Evolutionary conservation across 202 grass and related monocot species (phyloP).

Genomic region (Brachypodium distachyon): DNA sequence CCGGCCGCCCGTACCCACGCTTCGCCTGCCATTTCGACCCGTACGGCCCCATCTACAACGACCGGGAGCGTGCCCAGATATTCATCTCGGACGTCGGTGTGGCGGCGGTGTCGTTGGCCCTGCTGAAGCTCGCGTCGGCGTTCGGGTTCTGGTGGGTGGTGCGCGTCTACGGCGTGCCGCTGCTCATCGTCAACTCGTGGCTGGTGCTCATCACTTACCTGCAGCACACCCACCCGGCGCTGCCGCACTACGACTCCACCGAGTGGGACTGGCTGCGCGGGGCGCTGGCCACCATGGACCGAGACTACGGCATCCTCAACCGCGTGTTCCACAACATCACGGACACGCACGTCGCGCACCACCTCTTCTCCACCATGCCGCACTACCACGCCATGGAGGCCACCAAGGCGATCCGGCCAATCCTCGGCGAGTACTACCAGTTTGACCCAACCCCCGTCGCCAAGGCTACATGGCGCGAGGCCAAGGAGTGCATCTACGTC

Average conservation of each 20-base stretch:
- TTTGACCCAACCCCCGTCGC: slow-evolving; percentile 61
- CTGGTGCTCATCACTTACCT: slow-evolving; percentile 92
- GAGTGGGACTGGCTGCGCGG: slow-evolving; percentile 99
- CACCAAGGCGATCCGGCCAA: slow-evolving; percentile 77
- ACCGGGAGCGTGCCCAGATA: slow-evolving; percentile 69
- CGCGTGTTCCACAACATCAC: slow-evolving; percentile 97
- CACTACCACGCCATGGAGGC: slow-evolving; percentile 99
- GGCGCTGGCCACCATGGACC: slow-evolving; percentile 82
- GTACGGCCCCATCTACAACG: slow-evolving; percentile 77
- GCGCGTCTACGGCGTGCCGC: slow-evolving; percentile 60
- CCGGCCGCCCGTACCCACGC: slow-evolving; percentile 73
- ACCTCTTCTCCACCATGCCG: slow-evolving; percentile 97
- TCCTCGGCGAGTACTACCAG: slow-evolving; percentile 92
- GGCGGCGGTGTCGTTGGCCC: not conserved
- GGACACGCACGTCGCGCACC: slow-evolving; percentile 90
- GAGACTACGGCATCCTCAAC: slow-evolving; percentile 92
- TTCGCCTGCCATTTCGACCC: slow-evolving; percentile 93
- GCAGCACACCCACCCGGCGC: slow-evolving; percentile 87
- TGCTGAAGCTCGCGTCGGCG: slow-evolving; percentile 39
- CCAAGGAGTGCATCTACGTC: slow-evolving; percentile 77
- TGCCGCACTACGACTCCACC: slow-evolving; percentile 82
- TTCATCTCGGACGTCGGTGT: slow-evolving; percentile 74
- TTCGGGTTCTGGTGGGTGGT: slow-evolving; percentile 78
- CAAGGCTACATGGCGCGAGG: slow-evolving; percentile 77
- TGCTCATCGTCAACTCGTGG: slow-evolving; percentile 83